Conservation (phyloP, 352 stramenopile species). For the Elongisporangium senticosum region DNA sequence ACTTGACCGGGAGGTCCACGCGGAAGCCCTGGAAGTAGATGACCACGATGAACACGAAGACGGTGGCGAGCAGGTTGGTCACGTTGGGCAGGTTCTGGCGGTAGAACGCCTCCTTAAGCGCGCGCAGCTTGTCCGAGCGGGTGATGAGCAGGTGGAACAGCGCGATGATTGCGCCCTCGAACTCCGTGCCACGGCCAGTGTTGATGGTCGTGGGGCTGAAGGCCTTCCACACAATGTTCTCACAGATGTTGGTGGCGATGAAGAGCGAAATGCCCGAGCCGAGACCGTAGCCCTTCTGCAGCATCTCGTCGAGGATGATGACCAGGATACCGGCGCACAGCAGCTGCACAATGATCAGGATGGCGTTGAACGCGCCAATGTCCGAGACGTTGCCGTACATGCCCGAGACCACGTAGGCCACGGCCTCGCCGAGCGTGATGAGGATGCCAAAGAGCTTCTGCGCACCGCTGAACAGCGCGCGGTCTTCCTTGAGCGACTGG, state of each 20-base stretch:
- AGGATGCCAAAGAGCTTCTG: conserved; percentile 99
- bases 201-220: conserved; percentile 99
- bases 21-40: conserved; percentile 99
- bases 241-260: conserved; percentile 99
- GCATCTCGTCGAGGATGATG: conserved; percentile 98
- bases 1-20: conserved; percentile 93
- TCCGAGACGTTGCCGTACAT: conserved; percentile 99
- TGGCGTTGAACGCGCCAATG: conserved; percentile 97
- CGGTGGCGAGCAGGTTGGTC: conserved; percentile 98
- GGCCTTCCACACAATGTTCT: conserved; percentile 99
- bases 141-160: conserved; percentile 99
- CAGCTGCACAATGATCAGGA: conserved; percentile 99
- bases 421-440: conserved; percentile 97
- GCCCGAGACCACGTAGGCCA: conserved; percentile 98
- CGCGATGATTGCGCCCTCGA: conserved; percentile 99
- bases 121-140: conserved; percentile 95
- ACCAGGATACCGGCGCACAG: conserved; percentile 98
- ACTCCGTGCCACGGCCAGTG: conserved; percentile 98
- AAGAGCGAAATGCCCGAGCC: conserved; percentile 99
- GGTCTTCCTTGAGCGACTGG: conserved; percentile 98
- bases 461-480: conserved; percentile 96
- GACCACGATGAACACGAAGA: conserved; percentile 98
- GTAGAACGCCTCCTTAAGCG: conserved; percentile 98
- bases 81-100: conserved; percentile 99
- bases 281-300: conserved; percentile 99